Evolutionary conservation across 305 asterid species (phyloP).

Genomic region (Ajuga reptans): DNA sequence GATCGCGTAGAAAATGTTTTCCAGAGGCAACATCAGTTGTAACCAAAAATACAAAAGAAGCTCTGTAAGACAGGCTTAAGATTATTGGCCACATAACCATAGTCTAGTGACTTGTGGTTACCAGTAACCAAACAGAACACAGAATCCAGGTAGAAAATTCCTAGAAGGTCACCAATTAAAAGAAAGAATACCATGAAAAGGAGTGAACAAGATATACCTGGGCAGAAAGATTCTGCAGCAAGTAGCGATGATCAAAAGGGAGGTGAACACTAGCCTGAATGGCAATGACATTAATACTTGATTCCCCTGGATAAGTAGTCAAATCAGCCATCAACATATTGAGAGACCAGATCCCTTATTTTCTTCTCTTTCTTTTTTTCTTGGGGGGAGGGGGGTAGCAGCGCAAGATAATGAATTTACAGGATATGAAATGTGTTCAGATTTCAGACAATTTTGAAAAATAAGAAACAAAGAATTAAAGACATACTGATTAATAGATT

Average conservation of each 20-base stretch:
- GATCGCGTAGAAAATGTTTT: background rate
- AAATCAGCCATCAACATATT: constrained; percentile 13
- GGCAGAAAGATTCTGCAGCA: constrained; percentile 77
- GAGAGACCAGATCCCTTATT: background rate
- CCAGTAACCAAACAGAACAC: background rate
- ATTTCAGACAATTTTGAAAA: background rate
- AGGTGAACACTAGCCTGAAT: constrained; percentile 85
- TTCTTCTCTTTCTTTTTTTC: background rate
- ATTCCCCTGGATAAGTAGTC: constrained; percentile 49
- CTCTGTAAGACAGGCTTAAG: background rate
- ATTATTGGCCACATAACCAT: background rate
- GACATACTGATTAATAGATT: background rate
- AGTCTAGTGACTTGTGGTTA: background rate
- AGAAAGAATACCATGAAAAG: background rate
- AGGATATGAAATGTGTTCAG: background rate
- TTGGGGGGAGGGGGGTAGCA: background rate
- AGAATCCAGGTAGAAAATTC: background rate
- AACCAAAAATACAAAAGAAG: background rate
- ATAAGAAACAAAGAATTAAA: constrained; percentile 10
- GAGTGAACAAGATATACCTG: constrained; percentile 46
- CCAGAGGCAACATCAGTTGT: background rate
- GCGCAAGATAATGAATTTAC: background rate
- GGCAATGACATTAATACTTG: constrained; percentile 58
- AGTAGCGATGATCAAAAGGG: constrained; percentile 65
- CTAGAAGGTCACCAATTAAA: background rate